Percentiles rank a stretch among this genome's conserved stretches.
Conservation (phyloP, 805 yeast genomes). For the Spathaspora girioi region DNA sequence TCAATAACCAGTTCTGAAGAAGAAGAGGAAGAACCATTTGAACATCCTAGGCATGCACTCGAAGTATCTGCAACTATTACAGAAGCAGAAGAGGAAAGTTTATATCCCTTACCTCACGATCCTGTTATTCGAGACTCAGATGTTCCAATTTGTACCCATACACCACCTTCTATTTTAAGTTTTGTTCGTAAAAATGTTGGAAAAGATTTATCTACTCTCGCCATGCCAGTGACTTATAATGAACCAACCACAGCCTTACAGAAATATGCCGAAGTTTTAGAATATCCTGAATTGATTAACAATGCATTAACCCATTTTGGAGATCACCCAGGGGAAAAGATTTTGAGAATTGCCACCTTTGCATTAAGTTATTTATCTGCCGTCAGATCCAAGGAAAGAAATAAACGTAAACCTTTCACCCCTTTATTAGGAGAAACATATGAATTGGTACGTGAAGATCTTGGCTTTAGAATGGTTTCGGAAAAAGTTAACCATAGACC, state of each 20-base stretch:
- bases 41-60: neutral
- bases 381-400: slow-evolving; percentile 69
- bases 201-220: slow-evolving; percentile 76
- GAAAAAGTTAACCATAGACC: slow-evolving; percentile 93
- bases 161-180: slow-evolving; percentile 80
- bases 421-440: slow-evolving; percentile 92
- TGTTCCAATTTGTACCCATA: slow-evolving; percentile 52
- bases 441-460: slow-evolving; percentile 83
- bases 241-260: slow-evolving; percentile 88
- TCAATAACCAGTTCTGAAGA: slow-evolving; percentile 14
- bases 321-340: slow-evolving; percentile 52
- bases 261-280: slow-evolving; percentile 73
- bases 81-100: slow-evolving; percentile 4
- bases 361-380: slow-evolving; percentile 73
- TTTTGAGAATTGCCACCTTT: slow-evolving; percentile 72
- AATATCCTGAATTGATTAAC: slow-evolving; percentile 66
- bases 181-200: slow-evolving; percentile 88
- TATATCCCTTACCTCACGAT: slow-evolving; percentile 66
- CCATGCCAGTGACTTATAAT: slow-evolving; percentile 93
- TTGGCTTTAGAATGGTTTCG: slow-evolving; percentile 66
- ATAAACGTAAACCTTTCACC: slow-evolving; percentile 86
- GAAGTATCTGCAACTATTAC: neutral
- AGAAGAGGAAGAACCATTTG: slow-evolving; percentile 5
- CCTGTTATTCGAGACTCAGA: slow-evolving; percentile 53
- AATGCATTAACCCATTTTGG: slow-evolving; percentile 50